Evolutionary conservation across 2,329 filamentous ascomycete genomes (phyloP).

Genomic region (Xylaria sp.): DNA sequence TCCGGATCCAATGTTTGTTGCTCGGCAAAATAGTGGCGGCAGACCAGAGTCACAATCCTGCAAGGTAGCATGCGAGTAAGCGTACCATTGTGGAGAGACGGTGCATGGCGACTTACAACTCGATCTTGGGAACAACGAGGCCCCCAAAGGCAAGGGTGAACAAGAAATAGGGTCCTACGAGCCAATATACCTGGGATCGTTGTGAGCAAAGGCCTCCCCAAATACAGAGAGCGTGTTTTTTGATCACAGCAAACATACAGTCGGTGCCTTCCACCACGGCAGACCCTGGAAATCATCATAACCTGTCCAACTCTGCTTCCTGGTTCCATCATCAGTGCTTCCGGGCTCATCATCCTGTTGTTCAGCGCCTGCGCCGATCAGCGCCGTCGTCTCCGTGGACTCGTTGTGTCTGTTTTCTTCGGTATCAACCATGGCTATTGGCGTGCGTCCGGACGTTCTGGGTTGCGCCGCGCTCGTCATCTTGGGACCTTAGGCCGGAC

Average conservation of each 20-base stretch:
- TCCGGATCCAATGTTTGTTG: conserved; percentile 67
- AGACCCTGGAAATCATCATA: conserved; percentile 68
- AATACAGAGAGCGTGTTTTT: not conserved
- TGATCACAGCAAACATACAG: conserved; percentile 57
- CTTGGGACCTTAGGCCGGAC: not conserved
- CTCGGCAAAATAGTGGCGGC: conserved; percentile 82
- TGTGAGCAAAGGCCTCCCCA: conserved; percentile 41
- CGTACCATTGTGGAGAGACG: conserved; percentile 2
- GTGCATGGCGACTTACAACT: conserved; percentile 64
- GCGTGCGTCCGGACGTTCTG: conserved; percentile 34
- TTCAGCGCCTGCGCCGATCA: conserved; percentile 52
- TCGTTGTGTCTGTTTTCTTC: conserved; percentile 38
- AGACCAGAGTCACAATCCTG: conserved; percentile 82
- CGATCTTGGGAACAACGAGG: conserved; percentile 85
- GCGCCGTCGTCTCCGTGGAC: conserved; percentile 53
- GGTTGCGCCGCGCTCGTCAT: conserved; percentile 45
- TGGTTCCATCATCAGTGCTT: conserved; percentile 33
- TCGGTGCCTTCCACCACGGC: conserved; percentile 72
- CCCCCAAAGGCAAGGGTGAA: conserved; percentile 90
- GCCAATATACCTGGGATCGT: conserved; percentile 76
- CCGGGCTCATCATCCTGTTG: conserved; percentile 36
- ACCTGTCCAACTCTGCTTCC: conserved; percentile 59
- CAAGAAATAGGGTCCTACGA: conserved; percentile 81
- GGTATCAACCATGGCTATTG: conserved; percentile 45
- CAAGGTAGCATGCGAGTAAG: conserved; percentile 7